These are phyloP conservation scores for Monosporozyma unispora DNA, from an alignment of 805 yeast species.

Conservation along the genomic window DNA sequence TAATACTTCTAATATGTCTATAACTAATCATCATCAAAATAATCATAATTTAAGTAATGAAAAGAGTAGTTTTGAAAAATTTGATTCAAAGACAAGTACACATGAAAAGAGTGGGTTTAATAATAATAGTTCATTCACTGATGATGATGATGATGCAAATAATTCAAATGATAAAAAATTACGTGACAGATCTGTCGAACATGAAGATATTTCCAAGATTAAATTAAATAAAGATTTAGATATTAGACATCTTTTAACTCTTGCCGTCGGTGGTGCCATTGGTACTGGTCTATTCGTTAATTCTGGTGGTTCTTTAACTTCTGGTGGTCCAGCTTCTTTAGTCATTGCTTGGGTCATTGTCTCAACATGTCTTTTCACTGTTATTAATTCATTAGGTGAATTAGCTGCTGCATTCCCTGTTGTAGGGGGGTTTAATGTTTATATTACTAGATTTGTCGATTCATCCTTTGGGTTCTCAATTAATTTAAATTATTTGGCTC, in stretches of 20 bases:
- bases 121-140: background rate
- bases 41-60: background rate
- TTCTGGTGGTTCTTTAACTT: constrained; percentile 47
- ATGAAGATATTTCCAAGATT: constrained; percentile 11
- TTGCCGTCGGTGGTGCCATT: constrained; percentile 59
- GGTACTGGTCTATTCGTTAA: constrained; percentile 66
- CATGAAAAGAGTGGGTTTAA: background rate
- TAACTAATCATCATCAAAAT: background rate
- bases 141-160: background rate
- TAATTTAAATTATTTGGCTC: constrained; percentile 44
- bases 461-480: constrained; percentile 49
- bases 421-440: constrained; percentile 44
- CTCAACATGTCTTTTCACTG: constrained; percentile 52
- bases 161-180: background rate
- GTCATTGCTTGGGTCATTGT: constrained; percentile 47
- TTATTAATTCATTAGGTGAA: constrained; percentile 47
- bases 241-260: constrained; percentile 47
- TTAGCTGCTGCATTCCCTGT: constrained; percentile 46
- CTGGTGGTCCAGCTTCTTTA: constrained; percentile 59
- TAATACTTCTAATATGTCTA: background rate
- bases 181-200: background rate
- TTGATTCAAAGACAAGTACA: background rate
- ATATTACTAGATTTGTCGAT: constrained; percentile 44
- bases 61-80: background rate
- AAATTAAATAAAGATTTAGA: constrained; percentile 20